Evolutionary conservation across 2,329 filamentous ascomycete species (phyloP).

Genomic region (Verticillium nonalfalfae): DNA sequence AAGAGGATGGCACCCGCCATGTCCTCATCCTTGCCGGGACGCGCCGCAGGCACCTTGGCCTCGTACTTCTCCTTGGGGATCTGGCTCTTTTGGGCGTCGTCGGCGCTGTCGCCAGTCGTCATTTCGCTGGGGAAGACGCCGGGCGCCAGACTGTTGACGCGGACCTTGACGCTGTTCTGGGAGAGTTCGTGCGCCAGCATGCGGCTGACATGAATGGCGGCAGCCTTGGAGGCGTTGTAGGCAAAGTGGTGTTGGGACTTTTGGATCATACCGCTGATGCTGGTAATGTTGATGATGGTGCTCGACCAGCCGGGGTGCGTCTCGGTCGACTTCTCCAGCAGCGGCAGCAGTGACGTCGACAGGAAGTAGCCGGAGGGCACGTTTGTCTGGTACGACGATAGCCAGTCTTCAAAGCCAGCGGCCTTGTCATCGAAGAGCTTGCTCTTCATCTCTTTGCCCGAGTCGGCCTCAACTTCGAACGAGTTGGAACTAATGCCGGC

Average conservation of each 20-base stretch:
- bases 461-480: constrained; percentile 47
- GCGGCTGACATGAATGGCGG: constrained; percentile 56
- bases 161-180: constrained; percentile 52
- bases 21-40: constrained; percentile 65
- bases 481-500: constrained; percentile 54
- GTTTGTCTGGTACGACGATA: constrained; percentile 66
- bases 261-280: constrained; percentile 59
- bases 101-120: constrained; percentile 44
- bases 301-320: constrained; percentile 40
- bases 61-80: constrained; percentile 51
- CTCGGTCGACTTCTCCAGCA: constrained; percentile 47
- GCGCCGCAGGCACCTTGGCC: constrained; percentile 54
- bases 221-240: constrained; percentile 60
- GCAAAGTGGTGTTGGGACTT: constrained; percentile 58
- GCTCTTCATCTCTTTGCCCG: constrained; percentile 44
- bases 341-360: constrained; percentile 55
- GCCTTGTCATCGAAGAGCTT: constrained; percentile 62
- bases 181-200: constrained; percentile 59
- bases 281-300: constrained; percentile 63
- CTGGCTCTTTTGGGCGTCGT: constrained; percentile 49
- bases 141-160: constrained; percentile 68
- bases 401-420: constrained; percentile 61
- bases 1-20: constrained; percentile 63
- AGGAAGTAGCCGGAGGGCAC: constrained; percentile 64
- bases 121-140: constrained; percentile 68